A percentile compares a stretch with the other conserved stretches of the same genome.
Conservation (phyloP, 2,329 filamentous ascomycete species). For the Cordyceps cateniannulata region DNA sequence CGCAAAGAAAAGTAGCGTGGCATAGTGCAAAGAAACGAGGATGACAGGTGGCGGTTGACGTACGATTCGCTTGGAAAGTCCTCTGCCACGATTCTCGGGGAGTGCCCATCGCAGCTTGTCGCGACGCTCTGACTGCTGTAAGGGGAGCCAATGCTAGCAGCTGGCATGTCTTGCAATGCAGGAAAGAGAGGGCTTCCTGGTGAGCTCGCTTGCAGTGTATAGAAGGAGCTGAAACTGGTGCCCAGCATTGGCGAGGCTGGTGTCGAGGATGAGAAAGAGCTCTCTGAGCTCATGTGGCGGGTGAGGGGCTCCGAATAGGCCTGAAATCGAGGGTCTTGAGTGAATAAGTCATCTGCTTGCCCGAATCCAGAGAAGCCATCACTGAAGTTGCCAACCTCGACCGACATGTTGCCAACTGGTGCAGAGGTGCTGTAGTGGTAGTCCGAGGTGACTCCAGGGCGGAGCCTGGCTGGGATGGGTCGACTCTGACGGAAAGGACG, state of each 20-base stretch:
- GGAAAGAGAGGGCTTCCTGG: constrained; percentile 12
- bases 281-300: constrained; percentile 25
- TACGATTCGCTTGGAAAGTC: constrained; percentile 13
- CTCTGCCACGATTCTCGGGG: constrained; percentile 13
- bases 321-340: constrained; percentile 7
- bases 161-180: constrained; percentile 11
- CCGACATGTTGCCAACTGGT: constrained; percentile 3
- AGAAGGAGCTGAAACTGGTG: constrained; percentile 14
- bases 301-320: constrained; percentile 18
- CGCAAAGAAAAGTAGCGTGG: background rate
- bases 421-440: constrained; percentile 6
- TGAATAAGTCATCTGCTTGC: background rate
- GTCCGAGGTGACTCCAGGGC: constrained; percentile 3
- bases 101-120: constrained; percentile 14
- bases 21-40: background rate
- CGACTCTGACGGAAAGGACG: constrained; percentile 9
- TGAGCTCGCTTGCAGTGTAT: constrained; percentile 14
- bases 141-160: constrained; percentile 9
- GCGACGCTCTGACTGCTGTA: constrained; percentile 17
- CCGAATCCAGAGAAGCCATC: background rate
- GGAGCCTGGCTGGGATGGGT: constrained; percentile 1
- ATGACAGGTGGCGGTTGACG: background rate
- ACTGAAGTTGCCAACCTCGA: background rate
- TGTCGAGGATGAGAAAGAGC: constrained; percentile 21
- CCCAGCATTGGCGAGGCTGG: constrained; percentile 22